These are phyloP conservation scores for Fusarium torulosum DNA, from an alignment of 2,329 filamentous ascomycete species.

Conservation along the genomic window DNA sequence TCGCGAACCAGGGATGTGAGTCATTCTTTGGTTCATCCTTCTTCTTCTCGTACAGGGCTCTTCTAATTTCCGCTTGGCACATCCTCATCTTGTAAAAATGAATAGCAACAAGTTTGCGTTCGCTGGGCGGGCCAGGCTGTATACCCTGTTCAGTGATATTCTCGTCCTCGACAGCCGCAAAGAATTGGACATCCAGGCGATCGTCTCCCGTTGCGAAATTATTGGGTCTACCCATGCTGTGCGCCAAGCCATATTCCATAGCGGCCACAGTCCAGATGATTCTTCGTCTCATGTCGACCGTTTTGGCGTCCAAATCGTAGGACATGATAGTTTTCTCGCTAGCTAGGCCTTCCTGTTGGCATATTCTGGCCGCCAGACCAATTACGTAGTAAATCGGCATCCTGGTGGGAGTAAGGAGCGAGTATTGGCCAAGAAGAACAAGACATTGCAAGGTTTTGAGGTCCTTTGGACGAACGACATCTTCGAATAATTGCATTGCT, in stretches of 20 bases:
- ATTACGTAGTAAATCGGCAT: slow-evolving; percentile 95
- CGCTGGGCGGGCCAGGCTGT: slow-evolving; percentile 75
- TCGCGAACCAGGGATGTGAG: slow-evolving; percentile 85
- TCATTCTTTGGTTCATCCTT: slow-evolving; percentile 81
- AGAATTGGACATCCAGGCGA: slow-evolving; percentile 87
- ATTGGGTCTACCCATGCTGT: slow-evolving; percentile 88
- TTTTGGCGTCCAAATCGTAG: slow-evolving; percentile 74
- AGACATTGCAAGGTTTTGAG: slow-evolving; percentile 91
- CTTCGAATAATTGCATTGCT: slow-evolving; percentile 86
- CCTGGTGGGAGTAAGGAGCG: slow-evolving; percentile 88
- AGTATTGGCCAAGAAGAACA: slow-evolving; percentile 89
- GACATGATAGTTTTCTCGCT: slow-evolving; percentile 92
- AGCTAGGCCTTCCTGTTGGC: slow-evolving; percentile 87
- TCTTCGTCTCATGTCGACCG: slow-evolving; percentile 89
- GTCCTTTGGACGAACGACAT: slow-evolving; percentile 88
- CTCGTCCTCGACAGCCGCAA: slow-evolving; percentile 83
- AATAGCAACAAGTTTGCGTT: slow-evolving; percentile 89
- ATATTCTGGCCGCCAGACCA: slow-evolving; percentile 86
- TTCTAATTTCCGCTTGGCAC: slow-evolving; percentile 87
- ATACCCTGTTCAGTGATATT: slow-evolving; percentile 85
- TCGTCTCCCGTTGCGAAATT: slow-evolving; percentile 86
- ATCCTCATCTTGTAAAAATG: slow-evolving; percentile 95
- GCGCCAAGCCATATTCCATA: slow-evolving; percentile 90
- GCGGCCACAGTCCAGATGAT: slow-evolving; percentile 89
- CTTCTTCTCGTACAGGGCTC: slow-evolving; percentile 88